Base-by-base conservation (phyloP, 495 filamentous ascomycete genomes). In the Aspergillus nidulans region DNA sequence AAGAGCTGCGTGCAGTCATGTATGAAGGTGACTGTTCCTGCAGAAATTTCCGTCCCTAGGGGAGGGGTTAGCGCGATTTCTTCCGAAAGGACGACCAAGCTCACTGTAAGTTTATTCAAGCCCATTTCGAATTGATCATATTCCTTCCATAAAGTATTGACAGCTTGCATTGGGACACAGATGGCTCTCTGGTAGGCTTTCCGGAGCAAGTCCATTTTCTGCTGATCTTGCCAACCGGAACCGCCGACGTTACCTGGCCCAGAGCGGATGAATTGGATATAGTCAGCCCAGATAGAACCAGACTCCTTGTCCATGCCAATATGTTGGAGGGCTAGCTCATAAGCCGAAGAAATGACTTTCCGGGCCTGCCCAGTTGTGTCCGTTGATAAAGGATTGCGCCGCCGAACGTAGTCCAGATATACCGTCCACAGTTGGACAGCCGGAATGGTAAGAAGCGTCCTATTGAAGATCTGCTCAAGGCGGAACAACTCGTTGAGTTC, bases 331-430 rank as follows among this genome's bases (percentile, higher is more conserved):
- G 95, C 91, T 59, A 96, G 85, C 40, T 97, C 91, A 70, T 95
- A 98, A 2, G 90, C 86, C 53, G 89, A 86, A 24, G 81, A 82
- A 42, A 97, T 85, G 10, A 84, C 87, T 46, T 79, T 75, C 39
- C 92, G 87, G 32, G 90, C 86, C 44, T 82, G 74, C 30, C 88
- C 90, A 32, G 79, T 77, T n/a, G 81, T 74, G 64, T 97, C 94
- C 55, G 84, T 92, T 5, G 80, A 84, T 40, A 97, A 73, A 56
- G 94, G 89, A 64, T 97, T 92, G 48, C 85, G 79, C 16, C 94
- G 90, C 49, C 95, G 92, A 56, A 97, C 85, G 67, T 97, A 97
- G 69, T 95, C 88, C 32, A 98, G 78, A 67, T 98, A 98, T n/a
- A 86, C 80, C 16, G 84, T 88, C 92, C 92, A 98, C 7, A 98